Conservation (phyloP, 352 stramenopile species). For the Pythium aristosporum region DNA sequence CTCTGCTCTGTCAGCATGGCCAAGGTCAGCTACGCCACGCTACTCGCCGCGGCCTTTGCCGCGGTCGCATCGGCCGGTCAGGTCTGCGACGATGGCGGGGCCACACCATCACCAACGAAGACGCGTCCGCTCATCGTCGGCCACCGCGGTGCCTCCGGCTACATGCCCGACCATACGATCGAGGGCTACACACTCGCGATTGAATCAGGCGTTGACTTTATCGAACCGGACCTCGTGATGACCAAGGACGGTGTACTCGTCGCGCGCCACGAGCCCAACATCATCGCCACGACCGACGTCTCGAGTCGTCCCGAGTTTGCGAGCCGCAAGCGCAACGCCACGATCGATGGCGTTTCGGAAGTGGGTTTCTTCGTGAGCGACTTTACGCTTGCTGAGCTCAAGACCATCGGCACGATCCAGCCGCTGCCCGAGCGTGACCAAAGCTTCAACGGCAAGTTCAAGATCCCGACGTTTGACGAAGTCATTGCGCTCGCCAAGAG, state of each 20-base stretch:
- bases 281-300: constrained; percentile 91
- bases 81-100: constrained; percentile 33
- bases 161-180: constrained; percentile 91
- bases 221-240: constrained; percentile 90
- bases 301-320: constrained; percentile 68
- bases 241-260: constrained; percentile 86
- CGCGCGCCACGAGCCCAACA: constrained; percentile 85
- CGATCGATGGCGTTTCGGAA: constrained; percentile 52
- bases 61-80: constrained; percentile 31
- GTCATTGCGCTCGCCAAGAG: constrained; percentile 80
- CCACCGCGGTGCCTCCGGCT: constrained; percentile 86
- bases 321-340: constrained; percentile 52
- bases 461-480: constrained; percentile 88
- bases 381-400: constrained; percentile 91
- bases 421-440: constrained; percentile 74
- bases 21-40: constrained; percentile 37
- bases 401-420: constrained; percentile 83
- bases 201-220: constrained; percentile 89
- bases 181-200: constrained; percentile 88
- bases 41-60: constrained; percentile 31
- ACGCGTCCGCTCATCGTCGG: constrained; percentile 62
- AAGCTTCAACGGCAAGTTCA: constrained; percentile 80
- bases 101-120: constrained; percentile 24
- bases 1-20: constrained; percentile 32
- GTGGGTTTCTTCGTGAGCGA: constrained; percentile 88